phyloP scores from a whole-genome alignment of 2,329 filamentous ascomycete species.

The Aspergillus sp. region DNA sequence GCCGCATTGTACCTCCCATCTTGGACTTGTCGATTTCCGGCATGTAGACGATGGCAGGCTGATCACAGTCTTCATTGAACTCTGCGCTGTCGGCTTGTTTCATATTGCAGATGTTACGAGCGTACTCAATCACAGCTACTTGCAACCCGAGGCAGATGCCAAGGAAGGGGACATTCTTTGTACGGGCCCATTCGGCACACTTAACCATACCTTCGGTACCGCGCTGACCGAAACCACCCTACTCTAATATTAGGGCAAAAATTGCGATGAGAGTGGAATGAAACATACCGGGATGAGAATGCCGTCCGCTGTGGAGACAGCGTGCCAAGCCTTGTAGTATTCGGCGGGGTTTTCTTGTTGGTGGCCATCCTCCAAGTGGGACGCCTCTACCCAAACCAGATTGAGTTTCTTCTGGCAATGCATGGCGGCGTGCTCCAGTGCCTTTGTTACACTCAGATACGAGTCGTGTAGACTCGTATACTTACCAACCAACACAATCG shows the following conservation, averaged over 20 bases:
- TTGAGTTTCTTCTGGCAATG: conserved; percentile 75
- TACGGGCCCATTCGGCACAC: conserved; percentile 82
- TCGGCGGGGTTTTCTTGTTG: conserved; percentile 64
- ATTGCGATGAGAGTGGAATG: too few species aligned
- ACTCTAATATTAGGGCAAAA: not conserved
- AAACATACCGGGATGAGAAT: conserved; percentile 49
- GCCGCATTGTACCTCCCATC: conserved; percentile 83
- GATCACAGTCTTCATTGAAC: conserved; percentile 56
- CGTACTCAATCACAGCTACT: conserved; percentile 85
- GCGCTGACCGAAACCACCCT: conserved; percentile 75
- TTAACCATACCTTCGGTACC: conserved; percentile 89
- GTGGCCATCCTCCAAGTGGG: conserved; percentile 72
- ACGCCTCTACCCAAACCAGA: conserved; percentile 80
- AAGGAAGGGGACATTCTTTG: conserved; percentile 76
- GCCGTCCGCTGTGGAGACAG: conserved; percentile 65
- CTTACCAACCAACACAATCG: conserved; percentile 88
- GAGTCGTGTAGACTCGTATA: conserved; percentile 83
- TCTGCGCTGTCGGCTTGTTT: conserved; percentile 57
- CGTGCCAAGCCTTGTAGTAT: conserved; percentile 84
- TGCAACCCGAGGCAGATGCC: conserved; percentile 94
- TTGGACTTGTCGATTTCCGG: conserved; percentile 77
- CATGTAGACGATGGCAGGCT: conserved; percentile 85
- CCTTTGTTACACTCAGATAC: conserved; percentile 81
- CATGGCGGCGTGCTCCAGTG: conserved; percentile 91
- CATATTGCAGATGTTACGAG: conserved; percentile 71